phyloP scores from a whole-genome alignment of 768 basidiomycete genomes.

The Rhodosporidiobolus odoratus region DNA sequence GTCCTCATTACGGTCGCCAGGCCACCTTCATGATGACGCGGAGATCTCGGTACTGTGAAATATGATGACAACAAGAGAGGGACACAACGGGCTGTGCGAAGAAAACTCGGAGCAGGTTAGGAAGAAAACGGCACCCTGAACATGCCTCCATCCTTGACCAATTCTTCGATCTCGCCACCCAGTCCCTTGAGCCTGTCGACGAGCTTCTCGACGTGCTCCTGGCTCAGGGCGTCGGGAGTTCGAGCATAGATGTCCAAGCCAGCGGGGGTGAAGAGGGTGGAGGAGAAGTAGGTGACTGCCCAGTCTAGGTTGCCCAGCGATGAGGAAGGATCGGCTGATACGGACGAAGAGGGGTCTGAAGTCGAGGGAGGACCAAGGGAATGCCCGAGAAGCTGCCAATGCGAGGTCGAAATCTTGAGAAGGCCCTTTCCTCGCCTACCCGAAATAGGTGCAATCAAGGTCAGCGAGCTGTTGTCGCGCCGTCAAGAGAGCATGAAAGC shows the following conservation, averaged over 20 bases:
- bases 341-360: not conserved
- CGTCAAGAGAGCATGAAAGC: not conserved
- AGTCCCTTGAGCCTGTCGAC: slow-evolving; percentile 26
- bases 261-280: slow-evolving; percentile 52
- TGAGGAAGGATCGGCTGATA: not conserved
- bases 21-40: too few species aligned
- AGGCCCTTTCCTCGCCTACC: slow-evolving; percentile 40
- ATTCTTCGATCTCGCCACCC: slow-evolving; percentile 39
- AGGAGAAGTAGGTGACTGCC: slow-evolving; percentile 49
- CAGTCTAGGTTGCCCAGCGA: slow-evolving; percentile 33
- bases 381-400: slow-evolving; percentile 51
- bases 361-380: not conserved
- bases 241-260: slow-evolving; percentile 50
- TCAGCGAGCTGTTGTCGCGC: not conserved
- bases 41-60: too few species aligned
- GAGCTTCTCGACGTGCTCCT: slow-evolving; percentile 30
- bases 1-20: too few species aligned
- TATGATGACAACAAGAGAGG: too few species aligned
- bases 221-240: slow-evolving; percentile 28
- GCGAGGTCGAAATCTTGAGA: slow-evolving; percentile 48
- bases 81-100: too few species aligned
- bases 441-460: not conserved
- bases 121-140: slow-evolving; percentile 13
- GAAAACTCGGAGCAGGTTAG: too few species aligned
- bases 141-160: slow-evolving; percentile 31